Evolutionary conservation across 2,329 filamentous ascomycete species (phyloP).

Genomic region (Cladosporium colombiae): DNA sequence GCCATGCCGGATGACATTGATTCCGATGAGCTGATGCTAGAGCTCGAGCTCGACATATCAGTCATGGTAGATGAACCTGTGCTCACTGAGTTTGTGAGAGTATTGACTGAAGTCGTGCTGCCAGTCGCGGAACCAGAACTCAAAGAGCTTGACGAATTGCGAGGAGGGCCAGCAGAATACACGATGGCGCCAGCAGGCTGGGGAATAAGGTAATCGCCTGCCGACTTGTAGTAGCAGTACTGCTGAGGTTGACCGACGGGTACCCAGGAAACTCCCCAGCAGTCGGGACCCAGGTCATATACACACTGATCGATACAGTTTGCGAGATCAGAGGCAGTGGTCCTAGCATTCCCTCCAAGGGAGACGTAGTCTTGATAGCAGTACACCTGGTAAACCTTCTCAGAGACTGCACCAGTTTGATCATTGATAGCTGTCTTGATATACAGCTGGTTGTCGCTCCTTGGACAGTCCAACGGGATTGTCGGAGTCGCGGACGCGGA

Average conservation of each 20-base stretch:
- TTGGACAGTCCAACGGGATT: conserved; percentile 6
- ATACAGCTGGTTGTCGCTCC: conserved; percentile 9
- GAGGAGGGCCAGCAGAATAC: conserved; percentile 8
- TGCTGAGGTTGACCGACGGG: conserved; percentile 2
- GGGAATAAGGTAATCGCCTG: background rate
- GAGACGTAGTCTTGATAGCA: conserved; percentile 13
- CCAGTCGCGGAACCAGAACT: conserved; percentile 10
- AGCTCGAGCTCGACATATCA: background rate
- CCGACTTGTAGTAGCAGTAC: conserved; percentile 17
- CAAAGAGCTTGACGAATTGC: conserved; percentile 1
- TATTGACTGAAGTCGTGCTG: background rate
- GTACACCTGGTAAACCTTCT: conserved; percentile 12
- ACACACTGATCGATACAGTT: conserved; percentile 17
- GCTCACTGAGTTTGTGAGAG: background rate
- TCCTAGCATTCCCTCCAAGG: background rate
- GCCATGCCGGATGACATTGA: background rate
- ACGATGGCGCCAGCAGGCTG: conserved; percentile 8
- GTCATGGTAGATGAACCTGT: background rate
- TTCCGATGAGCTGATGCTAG: background rate
- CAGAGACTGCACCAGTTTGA: background rate
- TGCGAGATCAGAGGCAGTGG: conserved; percentile 1
- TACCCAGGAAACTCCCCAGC: conserved; percentile 16
- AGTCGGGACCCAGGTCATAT: conserved; percentile 3
- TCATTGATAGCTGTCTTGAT: background rate
- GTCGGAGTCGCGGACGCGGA: conserved; percentile 3